phyloP scores from a whole-genome alignment of 148 eudicot species.

The Simmondsia chinensis region DNA sequence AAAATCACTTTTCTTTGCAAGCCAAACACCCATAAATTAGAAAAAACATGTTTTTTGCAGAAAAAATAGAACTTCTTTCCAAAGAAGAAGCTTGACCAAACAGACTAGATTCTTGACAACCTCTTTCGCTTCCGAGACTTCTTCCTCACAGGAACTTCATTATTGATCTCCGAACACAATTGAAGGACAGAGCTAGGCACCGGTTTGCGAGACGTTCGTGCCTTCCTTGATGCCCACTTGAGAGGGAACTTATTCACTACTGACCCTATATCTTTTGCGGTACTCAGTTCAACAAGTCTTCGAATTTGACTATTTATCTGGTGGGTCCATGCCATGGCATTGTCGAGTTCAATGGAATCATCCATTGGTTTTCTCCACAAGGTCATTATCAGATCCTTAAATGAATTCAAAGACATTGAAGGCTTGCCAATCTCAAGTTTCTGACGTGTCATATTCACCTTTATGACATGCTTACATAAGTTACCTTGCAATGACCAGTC shows the following conservation, averaged over 20 bases:
- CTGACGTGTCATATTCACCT: slow-evolving; percentile 73
- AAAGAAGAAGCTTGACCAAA: too few species aligned
- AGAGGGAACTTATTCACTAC: slow-evolving; percentile 52
- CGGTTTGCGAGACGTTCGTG: slow-evolving; percentile 38
- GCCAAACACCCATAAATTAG: too few species aligned
- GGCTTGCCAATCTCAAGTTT: slow-evolving; percentile 18
- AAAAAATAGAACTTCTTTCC: too few species aligned
- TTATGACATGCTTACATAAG: slow-evolving; percentile 81
- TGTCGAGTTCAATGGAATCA: slow-evolving; percentile 69
- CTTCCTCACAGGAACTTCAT: slow-evolving; percentile 11
- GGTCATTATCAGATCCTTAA: slow-evolving; percentile 32
- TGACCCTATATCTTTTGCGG: slow-evolving; percentile 32
- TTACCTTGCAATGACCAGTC: slow-evolving; percentile 84
- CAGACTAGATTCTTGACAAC: slow-evolving; percentile 35
- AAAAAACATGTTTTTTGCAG: too few species aligned
- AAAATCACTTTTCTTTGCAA: too few species aligned
- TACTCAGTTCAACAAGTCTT: slow-evolving; percentile 51
- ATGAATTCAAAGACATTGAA: slow-evolving; percentile 59
- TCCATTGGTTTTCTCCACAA: slow-evolving; percentile 55
- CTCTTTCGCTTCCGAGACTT: slow-evolving; percentile 44
- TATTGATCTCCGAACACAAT: slow-evolving; percentile 11
- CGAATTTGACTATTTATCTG: slow-evolving; percentile 63
- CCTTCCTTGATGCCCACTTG: slow-evolving; percentile 58
- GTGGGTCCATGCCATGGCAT: slow-evolving; percentile 65
- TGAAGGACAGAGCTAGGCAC: slow-evolving; percentile 11